A percentile compares a stretch with the other conserved stretches of the same genome.
These are phyloP conservation scores for Diplodia mutila DNA, from an alignment of 2,329 filamentous ascomycete species.

Conservation along the genomic window DNA sequence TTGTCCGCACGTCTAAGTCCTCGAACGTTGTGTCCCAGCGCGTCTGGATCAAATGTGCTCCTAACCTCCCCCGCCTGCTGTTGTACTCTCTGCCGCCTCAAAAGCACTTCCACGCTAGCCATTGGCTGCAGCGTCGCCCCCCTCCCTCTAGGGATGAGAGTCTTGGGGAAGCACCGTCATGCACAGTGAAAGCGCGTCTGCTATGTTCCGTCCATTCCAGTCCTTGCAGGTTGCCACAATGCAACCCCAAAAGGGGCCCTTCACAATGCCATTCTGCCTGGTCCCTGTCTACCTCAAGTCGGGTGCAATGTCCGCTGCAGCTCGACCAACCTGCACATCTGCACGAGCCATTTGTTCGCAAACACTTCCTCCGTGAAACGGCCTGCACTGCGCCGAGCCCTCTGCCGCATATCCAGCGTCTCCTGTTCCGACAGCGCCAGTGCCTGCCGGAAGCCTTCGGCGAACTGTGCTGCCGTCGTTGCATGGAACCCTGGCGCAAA, in stretches of 20 bases:
- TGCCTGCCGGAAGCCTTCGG: constrained; percentile 76
- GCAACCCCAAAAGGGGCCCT: background rate
- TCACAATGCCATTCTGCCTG: constrained; percentile 18
- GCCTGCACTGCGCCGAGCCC: constrained; percentile 77
- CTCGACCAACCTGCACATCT: constrained; percentile 73
- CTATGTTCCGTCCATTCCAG: constrained; percentile 15
- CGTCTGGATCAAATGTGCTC: too few species aligned
- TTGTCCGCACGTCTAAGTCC: background rate
- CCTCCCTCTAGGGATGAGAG: background rate
- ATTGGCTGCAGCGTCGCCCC: constrained; percentile 1
- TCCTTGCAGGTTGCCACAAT: constrained; percentile 24
- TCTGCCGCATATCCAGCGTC: constrained; percentile 71
- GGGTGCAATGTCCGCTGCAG: constrained; percentile 36
- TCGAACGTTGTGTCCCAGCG: background rate
- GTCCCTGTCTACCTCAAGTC: constrained; percentile 8
- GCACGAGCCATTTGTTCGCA: constrained; percentile 72
- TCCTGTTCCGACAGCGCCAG: constrained; percentile 67
- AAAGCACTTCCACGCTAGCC: constrained; percentile 1
- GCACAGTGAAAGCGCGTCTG: background rate
- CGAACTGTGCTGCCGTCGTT: constrained; percentile 76
- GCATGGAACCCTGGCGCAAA: constrained; percentile 74
- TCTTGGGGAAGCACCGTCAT: background rate
- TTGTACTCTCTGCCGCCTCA: background rate
- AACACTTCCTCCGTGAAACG: constrained; percentile 91
- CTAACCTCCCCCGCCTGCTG: background rate